phyloP scores from a whole-genome alignment of 1,139 yeast species.

The Meyerozyma carpophila region DNA sequence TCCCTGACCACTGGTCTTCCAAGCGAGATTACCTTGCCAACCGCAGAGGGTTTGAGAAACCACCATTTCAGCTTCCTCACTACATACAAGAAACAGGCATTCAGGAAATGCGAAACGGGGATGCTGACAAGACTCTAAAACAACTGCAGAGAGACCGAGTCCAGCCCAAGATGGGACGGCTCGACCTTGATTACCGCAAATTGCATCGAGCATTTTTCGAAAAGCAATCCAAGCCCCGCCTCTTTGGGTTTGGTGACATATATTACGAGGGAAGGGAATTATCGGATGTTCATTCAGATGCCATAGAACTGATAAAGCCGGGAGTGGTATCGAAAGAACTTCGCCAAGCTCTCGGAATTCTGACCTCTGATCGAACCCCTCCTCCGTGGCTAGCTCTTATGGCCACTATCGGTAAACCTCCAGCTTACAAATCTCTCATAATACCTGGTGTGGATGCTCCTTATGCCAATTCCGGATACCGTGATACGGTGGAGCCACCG shows the following conservation, averaged over 20 bases:
- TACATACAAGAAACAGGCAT: slow-evolving; percentile 83
- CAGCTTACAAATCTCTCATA: slow-evolving; percentile 63
- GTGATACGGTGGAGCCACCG: background rate
- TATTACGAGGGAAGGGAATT: slow-evolving; percentile 75
- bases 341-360: slow-evolving; percentile 65
- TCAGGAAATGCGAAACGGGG: slow-evolving; percentile 73
- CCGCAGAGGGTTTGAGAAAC: slow-evolving; percentile 63
- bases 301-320: slow-evolving; percentile 47
- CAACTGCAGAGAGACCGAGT: slow-evolving; percentile 80
- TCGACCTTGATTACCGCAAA: slow-evolving; percentile 83
- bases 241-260: slow-evolving; percentile 68
- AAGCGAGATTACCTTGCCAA: slow-evolving; percentile 77
- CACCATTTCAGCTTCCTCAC: slow-evolving; percentile 73
- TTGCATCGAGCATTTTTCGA: slow-evolving; percentile 85
- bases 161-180: slow-evolving; percentile 82
- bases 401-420: slow-evolving; percentile 78
- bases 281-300: slow-evolving; percentile 37
- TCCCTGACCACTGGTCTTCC: slow-evolving; percentile 81
- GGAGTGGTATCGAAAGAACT: slow-evolving; percentile 61
- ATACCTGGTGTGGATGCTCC: slow-evolving; percentile 50
- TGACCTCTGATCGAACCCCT: slow-evolving; percentile 45
- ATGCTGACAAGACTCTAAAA: slow-evolving; percentile 51
- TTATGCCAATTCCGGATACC: slow-evolving; percentile 35
- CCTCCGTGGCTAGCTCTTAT: slow-evolving; percentile 83
- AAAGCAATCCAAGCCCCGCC: slow-evolving; percentile 66